Evolutionary conservation across 164 flowering plant genomes (phyloP).

Genomic region (Liquidambar formosana): DNA sequence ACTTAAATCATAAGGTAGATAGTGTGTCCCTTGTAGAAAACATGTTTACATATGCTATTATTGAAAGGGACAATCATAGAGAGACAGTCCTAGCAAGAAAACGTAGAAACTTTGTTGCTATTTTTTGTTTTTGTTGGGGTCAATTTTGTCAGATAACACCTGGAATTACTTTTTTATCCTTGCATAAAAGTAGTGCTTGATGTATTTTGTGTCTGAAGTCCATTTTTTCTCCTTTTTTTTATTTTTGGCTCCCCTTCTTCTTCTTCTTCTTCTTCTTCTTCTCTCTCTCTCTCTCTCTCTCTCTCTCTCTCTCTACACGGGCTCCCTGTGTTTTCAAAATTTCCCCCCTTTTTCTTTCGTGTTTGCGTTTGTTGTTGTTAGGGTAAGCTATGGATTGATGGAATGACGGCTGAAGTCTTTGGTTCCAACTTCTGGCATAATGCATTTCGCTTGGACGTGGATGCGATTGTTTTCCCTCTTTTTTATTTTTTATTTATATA

Average conservation of each 20-base stretch:
- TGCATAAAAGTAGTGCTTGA: background rate
- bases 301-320: background rate
- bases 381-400: conserved; percentile 12
- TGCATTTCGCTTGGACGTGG: background rate
- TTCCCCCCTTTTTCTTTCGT: background rate
- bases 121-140: too few species aligned
- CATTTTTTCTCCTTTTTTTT: background rate
- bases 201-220: background rate
- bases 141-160: background rate
- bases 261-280: background rate
- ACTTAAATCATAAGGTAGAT: too few species aligned
- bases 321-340: background rate
- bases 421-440: background rate
- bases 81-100: too few species aligned
- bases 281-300: conserved; percentile 9
- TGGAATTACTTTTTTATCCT: background rate
- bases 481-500: too few species aligned
- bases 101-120: too few species aligned
- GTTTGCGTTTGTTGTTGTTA: background rate
- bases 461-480: background rate
- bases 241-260: background rate
- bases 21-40: too few species aligned
- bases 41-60: too few species aligned
- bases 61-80: too few species aligned
- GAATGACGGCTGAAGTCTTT: conserved; percentile 3